Evolutionary conservation across 805 yeast species (phyloP), one percentile per base, ranked within the genome.

Genomic region (Pichia nanzhaoensis): DNA sequence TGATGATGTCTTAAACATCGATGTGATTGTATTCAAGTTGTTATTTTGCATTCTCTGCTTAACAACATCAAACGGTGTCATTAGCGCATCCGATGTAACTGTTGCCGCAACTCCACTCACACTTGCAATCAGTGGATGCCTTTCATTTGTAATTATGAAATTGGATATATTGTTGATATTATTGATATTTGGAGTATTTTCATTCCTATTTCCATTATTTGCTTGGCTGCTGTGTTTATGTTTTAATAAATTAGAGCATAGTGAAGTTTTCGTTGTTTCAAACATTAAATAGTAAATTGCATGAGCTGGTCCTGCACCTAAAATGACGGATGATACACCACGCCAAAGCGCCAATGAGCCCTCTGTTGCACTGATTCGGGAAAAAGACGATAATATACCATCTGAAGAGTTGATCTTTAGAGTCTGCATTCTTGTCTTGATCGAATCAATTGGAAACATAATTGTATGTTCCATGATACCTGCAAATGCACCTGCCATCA

Each of bases 231-330:
- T 30, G 28, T 44, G 46, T 17, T 35, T 32, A 70, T 74, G 36
- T 70, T 74, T 37, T 59, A 47, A 45, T 31, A 46, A 30, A 13
- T 41, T 31, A 42, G 68, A 66, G 32, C 70, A 71, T 41, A 84
- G 64, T 12, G 71, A 60, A 7, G 83, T 78, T 59, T 84, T 84
- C 39, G 89, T 74, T 41, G 80, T 73, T 65, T 91, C 99, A 64
- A 89, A 93, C 4, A 93, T 95, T n/a, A 90, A 81, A 62, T 89
- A 91, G 66, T 93, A 91, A 6, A 93, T 84, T 3, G 98, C 98
- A 67, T 91, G 99, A 3, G 98, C 97, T 2, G 99, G 99, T 6
- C 99, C 99, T n/a, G 99, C 97, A 33, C 99, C 99, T 50, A 91
- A 60, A 2, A 89, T 81, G 48, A 93, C 95, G 1, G 96, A 84